These are phyloP conservation scores for Gossypium rotundifolium DNA, from an alignment of 345 rosid genomes.

Conservation along the genomic window DNA sequence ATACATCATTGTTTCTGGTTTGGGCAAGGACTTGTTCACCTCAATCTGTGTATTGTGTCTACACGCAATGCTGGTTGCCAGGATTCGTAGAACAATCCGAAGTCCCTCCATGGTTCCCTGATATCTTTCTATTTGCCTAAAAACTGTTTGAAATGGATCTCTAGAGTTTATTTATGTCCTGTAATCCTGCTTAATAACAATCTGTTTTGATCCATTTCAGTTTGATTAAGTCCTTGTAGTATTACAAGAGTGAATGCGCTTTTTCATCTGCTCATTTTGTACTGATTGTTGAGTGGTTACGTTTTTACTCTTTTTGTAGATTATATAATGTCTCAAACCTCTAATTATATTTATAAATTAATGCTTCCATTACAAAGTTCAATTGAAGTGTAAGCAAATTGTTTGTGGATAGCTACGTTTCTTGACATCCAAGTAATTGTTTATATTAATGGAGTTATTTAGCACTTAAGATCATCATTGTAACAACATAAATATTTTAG, in stretches of 20 bases:
- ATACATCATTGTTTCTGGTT: not conserved
- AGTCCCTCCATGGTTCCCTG: no score
- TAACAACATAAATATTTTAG: no score
- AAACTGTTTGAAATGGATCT: no score
- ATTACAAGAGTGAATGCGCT: no score
- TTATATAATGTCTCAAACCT: not conserved
- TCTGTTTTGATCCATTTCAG: not conserved
- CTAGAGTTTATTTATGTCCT: no score
- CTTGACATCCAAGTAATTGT: not conserved
- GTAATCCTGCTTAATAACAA: no score
- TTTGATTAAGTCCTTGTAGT: no score
- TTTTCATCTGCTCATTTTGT: no score
- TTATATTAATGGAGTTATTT: no score
- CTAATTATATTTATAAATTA: not conserved
- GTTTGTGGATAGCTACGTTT: not conserved
- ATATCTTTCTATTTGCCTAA: no score
- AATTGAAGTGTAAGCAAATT: not conserved
- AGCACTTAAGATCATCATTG: no score
- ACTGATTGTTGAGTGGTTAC: not conserved
- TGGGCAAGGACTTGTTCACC: not conserved
- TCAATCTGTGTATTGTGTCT: not conserved
- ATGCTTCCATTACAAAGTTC: no score
- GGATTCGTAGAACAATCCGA: not conserved
- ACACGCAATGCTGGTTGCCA: not conserved
- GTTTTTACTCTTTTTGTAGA: not conserved